Evolutionary conservation across 805 yeast species (phyloP).

Genomic region (Saccharomycopsis vini): DNA sequence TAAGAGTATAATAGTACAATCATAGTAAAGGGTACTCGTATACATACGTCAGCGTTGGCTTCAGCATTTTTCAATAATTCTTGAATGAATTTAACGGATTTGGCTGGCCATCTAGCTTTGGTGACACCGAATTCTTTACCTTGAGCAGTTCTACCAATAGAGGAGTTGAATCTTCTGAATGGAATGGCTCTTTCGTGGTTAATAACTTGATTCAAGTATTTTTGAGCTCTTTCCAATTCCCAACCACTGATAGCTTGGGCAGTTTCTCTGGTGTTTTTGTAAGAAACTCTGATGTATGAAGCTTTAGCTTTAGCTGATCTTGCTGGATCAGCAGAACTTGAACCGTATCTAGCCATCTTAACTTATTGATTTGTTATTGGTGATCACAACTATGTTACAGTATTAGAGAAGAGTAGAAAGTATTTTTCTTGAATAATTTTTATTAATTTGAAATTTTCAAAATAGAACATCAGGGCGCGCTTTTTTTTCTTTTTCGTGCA

Average conservation of each 20-base stretch:
- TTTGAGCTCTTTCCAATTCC: slow-evolving; percentile 93
- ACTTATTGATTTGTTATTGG: not conserved
- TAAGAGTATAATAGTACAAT: not conserved
- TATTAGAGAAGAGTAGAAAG: too few relatives aligned
- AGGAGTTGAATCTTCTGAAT: slow-evolving; percentile 94
- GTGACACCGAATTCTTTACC: slow-evolving; percentile 99
- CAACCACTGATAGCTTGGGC: slow-evolving; percentile 98
- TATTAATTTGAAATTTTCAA: too few relatives aligned
- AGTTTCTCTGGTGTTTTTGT: slow-evolving; percentile 99
- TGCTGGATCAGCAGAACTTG: slow-evolving; percentile 98
- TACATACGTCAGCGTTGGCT: slow-evolving; percentile 87
- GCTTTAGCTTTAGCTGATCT: slow-evolving; percentile 99
- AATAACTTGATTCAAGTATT: slow-evolving; percentile 90
- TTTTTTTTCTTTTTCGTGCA: too few relatives aligned
- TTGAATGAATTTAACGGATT: slow-evolving; percentile 91
- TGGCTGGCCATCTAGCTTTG: slow-evolving; percentile 99
- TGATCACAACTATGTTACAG: not conserved
- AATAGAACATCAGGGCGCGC: too few relatives aligned
- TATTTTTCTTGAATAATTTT: too few relatives aligned
- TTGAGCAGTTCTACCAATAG: slow-evolving; percentile 98
- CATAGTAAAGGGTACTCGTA: slow-evolving; percentile 18
- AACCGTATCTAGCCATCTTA: slow-evolving; percentile 98
- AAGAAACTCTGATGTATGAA: slow-evolving; percentile 97
- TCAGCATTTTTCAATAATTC: slow-evolving; percentile 96
- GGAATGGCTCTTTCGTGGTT: slow-evolving; percentile 99